A percentile compares a stretch with the other conserved stretches of the same genome.
phyloP scores from a whole-genome alignment of 495 filamentous ascomycete species.

The Penicillium roqueforti region DNA sequence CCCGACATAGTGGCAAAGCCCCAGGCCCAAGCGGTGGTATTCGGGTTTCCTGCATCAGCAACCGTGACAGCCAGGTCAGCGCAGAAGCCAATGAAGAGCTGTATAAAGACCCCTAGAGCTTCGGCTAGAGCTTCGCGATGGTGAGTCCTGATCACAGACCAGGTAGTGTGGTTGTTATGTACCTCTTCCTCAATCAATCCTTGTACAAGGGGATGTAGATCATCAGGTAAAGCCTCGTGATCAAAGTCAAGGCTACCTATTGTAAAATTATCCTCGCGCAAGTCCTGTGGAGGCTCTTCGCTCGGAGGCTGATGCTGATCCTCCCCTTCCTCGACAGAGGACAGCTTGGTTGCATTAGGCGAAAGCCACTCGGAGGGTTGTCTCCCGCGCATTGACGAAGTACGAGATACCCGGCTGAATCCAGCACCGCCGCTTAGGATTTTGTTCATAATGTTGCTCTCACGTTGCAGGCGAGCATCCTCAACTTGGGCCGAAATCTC shows the following conservation, averaged over 20 bases:
- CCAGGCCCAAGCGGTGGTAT: conserved; percentile 51
- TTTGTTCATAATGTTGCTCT: conserved; percentile 39
- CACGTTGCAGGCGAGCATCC: conserved; percentile 41
- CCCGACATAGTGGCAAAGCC: conserved; percentile 55
- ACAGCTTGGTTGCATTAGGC: conserved; percentile 26
- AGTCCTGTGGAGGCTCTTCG: no score
- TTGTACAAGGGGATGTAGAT: conserved; percentile 38
- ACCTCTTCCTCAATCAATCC: conserved; percentile 42
- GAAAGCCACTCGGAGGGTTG: conserved; percentile 21
- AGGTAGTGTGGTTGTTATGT: conserved; percentile 49
- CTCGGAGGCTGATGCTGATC: no score
- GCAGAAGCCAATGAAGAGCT: conserved; percentile 45
- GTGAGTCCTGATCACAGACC: conserved; percentile 49
- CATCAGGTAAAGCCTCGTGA: no score
- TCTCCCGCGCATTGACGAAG: conserved; percentile 24
- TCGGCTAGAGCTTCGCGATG: conserved; percentile 50
- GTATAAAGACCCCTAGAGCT: conserved; percentile 43
- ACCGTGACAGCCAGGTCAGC: conserved; percentile 47
- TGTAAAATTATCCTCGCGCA: no score
- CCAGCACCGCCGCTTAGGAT: conserved; percentile 31
- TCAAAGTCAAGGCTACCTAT: no score
- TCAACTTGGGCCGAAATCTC: conserved; percentile 43
- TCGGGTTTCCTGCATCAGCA: conserved; percentile 40
- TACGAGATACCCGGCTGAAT: conserved; percentile 23
- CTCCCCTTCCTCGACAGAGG: conserved; percentile 26